Conservation (phyloP, 129 eudicot genomes). For the Helianthus tuberosus region DNA sequence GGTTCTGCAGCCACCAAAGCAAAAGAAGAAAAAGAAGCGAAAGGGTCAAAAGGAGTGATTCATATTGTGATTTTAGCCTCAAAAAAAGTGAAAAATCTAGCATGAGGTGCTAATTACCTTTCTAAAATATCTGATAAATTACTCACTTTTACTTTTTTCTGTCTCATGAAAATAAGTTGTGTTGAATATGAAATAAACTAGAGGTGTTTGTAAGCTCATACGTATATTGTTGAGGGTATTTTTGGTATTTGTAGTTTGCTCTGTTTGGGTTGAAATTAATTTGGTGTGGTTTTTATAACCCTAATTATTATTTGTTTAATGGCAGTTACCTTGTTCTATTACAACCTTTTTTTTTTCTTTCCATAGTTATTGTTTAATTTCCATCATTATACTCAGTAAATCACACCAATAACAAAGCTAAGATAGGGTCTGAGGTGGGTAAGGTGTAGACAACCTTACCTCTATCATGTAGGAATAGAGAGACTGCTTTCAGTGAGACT, state of each 20-base stretch:
- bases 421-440: too few species aligned
- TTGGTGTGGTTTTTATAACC: slow-evolving; percentile 33
- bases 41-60: slow-evolving; percentile 83
- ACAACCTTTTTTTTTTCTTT: background rate
- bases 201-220: slow-evolving; percentile 34
- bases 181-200: slow-evolving; percentile 22
- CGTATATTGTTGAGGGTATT: slow-evolving; percentile 34
- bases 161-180: slow-evolving; percentile 36
- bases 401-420: too few species aligned
- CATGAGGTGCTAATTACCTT: slow-evolving; percentile 34
- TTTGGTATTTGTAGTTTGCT: slow-evolving; percentile 39
- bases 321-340: slow-evolving; percentile 10
- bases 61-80: slow-evolving; percentile 40
- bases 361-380: too few species aligned
- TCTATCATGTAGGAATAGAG: too few species aligned
- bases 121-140: slow-evolving; percentile 32
- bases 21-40: slow-evolving; percentile 90
- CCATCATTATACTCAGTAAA: too few species aligned
- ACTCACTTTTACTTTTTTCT: slow-evolving; percentile 34
- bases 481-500: too few species aligned
- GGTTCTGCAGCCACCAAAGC: slow-evolving; percentile 96
- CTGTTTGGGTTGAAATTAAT: slow-evolving; percentile 32
- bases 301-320: slow-evolving; percentile 29
- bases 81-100: slow-evolving; percentile 11
- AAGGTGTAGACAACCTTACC: too few species aligned